Percentiles rank a stretch among this genome's conserved stretches.
phyloP scores from a whole-genome alignment of 192 early-diverging fungal species.

The Coemansia sp. region DNA sequence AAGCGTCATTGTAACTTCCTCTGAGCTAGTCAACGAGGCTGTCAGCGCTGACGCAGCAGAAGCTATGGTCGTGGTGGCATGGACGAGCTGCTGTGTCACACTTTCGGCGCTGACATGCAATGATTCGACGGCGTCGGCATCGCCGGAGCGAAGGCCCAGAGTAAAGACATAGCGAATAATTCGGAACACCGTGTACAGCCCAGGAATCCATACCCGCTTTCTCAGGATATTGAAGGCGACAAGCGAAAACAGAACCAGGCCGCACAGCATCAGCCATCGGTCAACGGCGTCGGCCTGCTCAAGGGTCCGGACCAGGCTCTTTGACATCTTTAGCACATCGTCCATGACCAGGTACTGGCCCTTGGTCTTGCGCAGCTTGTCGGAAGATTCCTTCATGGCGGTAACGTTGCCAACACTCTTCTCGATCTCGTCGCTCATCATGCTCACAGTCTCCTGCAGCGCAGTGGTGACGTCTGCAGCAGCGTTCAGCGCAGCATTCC shows the following conservation, averaged over 20 bases:
- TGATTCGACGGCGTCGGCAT: background rate
- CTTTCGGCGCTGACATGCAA: background rate
- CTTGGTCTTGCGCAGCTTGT: constrained; percentile 23
- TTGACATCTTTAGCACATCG: constrained; percentile 35
- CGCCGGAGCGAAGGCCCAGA: background rate
- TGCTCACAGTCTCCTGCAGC: constrained; percentile 47
- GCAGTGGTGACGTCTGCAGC: constrained; percentile 47
- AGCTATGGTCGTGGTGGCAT: background rate
- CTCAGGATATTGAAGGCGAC: constrained; percentile 49
- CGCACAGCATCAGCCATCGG: constrained; percentile 49
- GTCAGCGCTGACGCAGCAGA: background rate
- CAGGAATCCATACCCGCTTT: constrained; percentile 50
- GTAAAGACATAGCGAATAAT: constrained; percentile 16
- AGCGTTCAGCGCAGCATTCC: constrained; percentile 27
- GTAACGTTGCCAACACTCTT: constrained; percentile 44
- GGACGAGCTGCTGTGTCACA: background rate
- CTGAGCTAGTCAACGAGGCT: background rate
- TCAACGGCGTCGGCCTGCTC: constrained; percentile 47
- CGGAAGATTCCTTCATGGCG: constrained; percentile 41
- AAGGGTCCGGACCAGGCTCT: constrained; percentile 25
- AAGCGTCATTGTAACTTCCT: background rate
- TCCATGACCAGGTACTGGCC: constrained; percentile 33
- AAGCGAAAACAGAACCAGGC: constrained; percentile 33
- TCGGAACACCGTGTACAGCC: constrained; percentile 26
- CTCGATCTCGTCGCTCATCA: constrained; percentile 53